A percentile compares a stretch with the other conserved stretches of the same genome.
phyloP scores from a whole-genome alignment of 1,284 basidiomycete species.

The Stygiomarasmius scandens region DNA sequence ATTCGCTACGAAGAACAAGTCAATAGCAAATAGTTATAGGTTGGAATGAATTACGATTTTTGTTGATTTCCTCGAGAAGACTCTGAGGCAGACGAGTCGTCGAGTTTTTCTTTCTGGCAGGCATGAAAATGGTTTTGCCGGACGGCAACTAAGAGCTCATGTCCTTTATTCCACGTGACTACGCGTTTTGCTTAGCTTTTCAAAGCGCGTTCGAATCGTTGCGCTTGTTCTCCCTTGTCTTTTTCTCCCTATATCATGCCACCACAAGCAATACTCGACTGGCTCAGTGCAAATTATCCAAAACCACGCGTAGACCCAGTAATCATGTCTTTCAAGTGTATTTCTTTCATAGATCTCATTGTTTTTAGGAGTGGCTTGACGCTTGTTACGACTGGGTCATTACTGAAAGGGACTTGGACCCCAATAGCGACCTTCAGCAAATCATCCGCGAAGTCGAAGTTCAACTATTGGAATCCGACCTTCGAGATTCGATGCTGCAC shows the following conservation, averaged over 20 bases:
- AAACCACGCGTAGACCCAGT: constrained; percentile 60
- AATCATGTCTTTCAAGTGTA: constrained; percentile 11
- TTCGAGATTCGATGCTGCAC: constrained; percentile 66
- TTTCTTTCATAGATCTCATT: constrained; percentile 6
- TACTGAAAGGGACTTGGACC: constrained; percentile 48
- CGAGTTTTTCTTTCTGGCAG: constrained; percentile 37
- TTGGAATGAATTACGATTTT: constrained; percentile 19
- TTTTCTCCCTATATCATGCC: constrained; percentile 27
- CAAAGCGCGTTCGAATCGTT: constrained; percentile 1
- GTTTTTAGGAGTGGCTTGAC: constrained; percentile 67
- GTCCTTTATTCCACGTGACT: constrained; percentile 1
- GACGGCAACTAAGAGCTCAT: neutral
- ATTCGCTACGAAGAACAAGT: constrained; percentile 12
- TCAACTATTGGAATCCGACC: constrained; percentile 73
- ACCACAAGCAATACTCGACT: constrained; percentile 39
- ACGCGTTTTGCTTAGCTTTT: neutral
- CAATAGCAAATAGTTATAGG: constrained; percentile 15
- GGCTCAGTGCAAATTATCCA: constrained; percentile 52
- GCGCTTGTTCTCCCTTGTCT: constrained; percentile 3
- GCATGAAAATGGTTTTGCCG: constrained; percentile 23
- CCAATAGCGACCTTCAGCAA: constrained; percentile 45
- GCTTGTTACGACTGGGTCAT: constrained; percentile 69
- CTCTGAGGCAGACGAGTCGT: constrained; percentile 45
- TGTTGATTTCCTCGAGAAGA: constrained; percentile 39
- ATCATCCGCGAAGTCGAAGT: constrained; percentile 55